A percentile compares a stretch with the other conserved stretches of the same genome.
Conservation (phyloP, 495 filamentous ascomycete species). For the Podospora anserina region DNA sequence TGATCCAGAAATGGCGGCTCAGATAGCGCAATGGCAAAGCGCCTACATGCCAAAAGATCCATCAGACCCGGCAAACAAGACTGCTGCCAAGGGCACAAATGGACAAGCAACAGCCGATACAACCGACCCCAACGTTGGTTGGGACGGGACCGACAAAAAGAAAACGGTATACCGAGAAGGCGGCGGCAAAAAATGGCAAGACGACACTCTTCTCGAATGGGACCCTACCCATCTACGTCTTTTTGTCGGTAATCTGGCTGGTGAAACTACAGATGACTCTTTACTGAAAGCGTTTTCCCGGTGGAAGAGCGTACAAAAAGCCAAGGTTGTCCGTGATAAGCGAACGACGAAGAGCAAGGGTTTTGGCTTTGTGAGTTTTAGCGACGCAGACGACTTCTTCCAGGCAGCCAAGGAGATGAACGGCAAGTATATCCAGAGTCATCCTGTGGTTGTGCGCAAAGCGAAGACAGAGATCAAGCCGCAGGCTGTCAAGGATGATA, state of each 20-base stretch:
- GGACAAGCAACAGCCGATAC: constrained; percentile 33
- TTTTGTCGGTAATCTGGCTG: constrained; percentile 96
- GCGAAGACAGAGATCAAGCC: constrained; percentile 88
- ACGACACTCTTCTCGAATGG: constrained; percentile 86
- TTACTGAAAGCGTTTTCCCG: constrained; percentile 87
- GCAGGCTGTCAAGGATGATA: constrained; percentile 46
- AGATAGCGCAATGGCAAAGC: constrained; percentile 95
- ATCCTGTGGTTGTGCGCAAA: constrained; percentile 80
- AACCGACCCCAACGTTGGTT: constrained; percentile 31
- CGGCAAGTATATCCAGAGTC: constrained; percentile 97
- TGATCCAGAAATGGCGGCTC: constrained; percentile 85
- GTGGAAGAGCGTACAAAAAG: constrained; percentile 85
- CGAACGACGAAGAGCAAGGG: constrained; percentile 92
- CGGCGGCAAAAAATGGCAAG: constrained; percentile 86
- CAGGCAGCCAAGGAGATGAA: constrained; percentile 95
- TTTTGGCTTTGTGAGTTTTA: constrained; percentile 95
- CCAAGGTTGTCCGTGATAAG: constrained; percentile 94
- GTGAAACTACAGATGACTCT: constrained; percentile 95
- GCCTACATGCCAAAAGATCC: constrained; percentile 68
- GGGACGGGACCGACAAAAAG: constrained; percentile 40
- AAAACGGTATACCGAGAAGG: constrained; percentile 82
- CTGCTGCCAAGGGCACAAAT: constrained; percentile 24
- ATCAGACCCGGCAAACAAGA: constrained; percentile 32
- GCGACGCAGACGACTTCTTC: constrained; percentile 93
- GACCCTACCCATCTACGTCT: constrained; percentile 91